These are phyloP conservation scores for Petrea volubilis DNA, from an alignment of 257 asterid genomes.

Conservation along the genomic window DNA sequence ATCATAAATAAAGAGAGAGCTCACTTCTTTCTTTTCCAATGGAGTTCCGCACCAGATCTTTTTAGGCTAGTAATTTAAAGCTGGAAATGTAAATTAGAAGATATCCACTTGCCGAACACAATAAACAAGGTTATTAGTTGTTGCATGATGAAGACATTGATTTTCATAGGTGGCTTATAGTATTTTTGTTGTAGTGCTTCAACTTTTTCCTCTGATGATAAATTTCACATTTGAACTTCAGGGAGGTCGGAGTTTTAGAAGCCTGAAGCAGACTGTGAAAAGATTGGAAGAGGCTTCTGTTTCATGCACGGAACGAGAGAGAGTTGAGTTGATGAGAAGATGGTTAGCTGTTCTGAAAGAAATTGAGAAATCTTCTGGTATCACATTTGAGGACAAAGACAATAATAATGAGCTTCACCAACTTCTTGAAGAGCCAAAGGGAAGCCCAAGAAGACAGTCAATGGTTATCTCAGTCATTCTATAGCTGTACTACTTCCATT, in stretches of 20 bases:
- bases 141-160: neutral
- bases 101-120: conserved; percentile 6
- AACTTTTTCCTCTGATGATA: conserved; percentile 7
- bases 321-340: conserved; percentile 77
- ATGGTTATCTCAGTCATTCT: conserved; percentile 48
- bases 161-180: conserved; percentile 8
- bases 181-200: conserved; percentile 7
- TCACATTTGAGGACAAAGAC: conserved; percentile 53
- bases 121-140: neutral
- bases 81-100: neutral
- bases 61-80: conserved; percentile 9
- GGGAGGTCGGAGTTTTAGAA: conserved; percentile 70
- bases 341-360: conserved; percentile 82
- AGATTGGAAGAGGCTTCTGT: conserved; percentile 95
- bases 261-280: conserved; percentile 90
- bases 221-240: conserved; percentile 27
- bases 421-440: conserved; percentile 66
- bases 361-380: conserved; percentile 46
- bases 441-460: conserved; percentile 69
- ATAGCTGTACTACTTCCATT: neutral
- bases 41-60: no score
- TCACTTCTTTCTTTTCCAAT: no score
- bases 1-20: no score
- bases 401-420: conserved; percentile 47
- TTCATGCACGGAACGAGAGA: conserved; percentile 87